A percentile compares a stretch with the other conserved stretches of the same genome.
These are phyloP conservation scores for Globisporangium cederbergense DNA, from an alignment of 352 stramenopile genomes.

Conservation along the genomic window DNA sequence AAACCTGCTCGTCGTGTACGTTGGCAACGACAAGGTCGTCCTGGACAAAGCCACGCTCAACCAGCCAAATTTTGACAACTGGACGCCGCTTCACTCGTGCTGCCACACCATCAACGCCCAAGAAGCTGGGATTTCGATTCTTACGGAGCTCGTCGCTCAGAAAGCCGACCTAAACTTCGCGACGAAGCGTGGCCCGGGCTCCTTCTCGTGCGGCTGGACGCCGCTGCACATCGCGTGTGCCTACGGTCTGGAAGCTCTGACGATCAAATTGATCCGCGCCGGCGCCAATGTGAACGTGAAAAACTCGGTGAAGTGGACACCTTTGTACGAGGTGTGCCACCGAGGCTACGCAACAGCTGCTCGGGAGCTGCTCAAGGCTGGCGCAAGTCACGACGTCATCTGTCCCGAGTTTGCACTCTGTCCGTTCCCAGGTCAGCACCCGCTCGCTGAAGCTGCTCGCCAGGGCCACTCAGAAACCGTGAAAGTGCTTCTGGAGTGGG, in stretches of 20 bases:
- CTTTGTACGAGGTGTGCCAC: slow-evolving; percentile 75
- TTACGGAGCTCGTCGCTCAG: slow-evolving; percentile 59
- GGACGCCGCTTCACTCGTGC: slow-evolving; percentile 69
- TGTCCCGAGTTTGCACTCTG: slow-evolving; percentile 81
- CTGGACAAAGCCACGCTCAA: slow-evolving; percentile 65
- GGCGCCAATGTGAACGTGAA: slow-evolving; percentile 60
- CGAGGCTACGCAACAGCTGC: slow-evolving; percentile 59
- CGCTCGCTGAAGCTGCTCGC: slow-evolving; percentile 64
- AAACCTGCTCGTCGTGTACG: slow-evolving; percentile 56
- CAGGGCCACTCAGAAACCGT: slow-evolving; percentile 62
- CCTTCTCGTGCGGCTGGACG: slow-evolving; percentile 77
- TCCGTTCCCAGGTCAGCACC: slow-evolving; percentile 60
- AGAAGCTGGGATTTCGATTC: slow-evolving; percentile 67
- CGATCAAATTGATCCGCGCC: slow-evolving; percentile 72
- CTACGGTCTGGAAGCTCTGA: slow-evolving; percentile 68
- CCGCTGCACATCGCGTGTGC: slow-evolving; percentile 74
- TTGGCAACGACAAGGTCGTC: slow-evolving; percentile 70
- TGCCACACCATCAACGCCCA: slow-evolving; percentile 70
- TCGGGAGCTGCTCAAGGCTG: slow-evolving; percentile 62
- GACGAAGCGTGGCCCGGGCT: slow-evolving; percentile 66
- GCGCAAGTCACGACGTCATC: slow-evolving; percentile 55
- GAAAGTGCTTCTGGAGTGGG: slow-evolving; percentile 76
- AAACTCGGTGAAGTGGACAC: slow-evolving; percentile 75
- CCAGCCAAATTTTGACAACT: slow-evolving; percentile 73
- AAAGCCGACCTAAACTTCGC: slow-evolving; percentile 56